These are phyloP conservation scores for Colletotrichum navitas DNA, from an alignment of 2,329 filamentous ascomycete species.

Conservation along the genomic window DNA sequence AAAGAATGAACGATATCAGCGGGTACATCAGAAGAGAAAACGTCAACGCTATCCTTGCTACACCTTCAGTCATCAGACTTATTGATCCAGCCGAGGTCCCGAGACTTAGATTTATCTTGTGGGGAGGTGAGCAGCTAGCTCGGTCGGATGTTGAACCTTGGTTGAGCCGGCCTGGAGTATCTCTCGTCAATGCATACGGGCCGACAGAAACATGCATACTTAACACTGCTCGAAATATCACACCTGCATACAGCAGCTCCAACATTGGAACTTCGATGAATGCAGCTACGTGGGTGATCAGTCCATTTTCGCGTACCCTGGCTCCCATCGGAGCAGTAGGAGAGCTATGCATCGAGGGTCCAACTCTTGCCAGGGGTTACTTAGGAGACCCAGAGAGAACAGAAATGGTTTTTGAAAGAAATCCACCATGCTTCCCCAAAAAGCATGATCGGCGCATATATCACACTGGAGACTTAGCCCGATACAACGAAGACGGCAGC, in stretches of 20 bases:
- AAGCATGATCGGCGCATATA: background rate
- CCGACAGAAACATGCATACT: background rate
- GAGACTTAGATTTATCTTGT: constrained; percentile 15
- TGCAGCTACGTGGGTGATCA: constrained; percentile 46
- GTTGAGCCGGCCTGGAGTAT: constrained; percentile 7
- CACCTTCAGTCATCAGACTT: constrained; percentile 52
- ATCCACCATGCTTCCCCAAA: background rate
- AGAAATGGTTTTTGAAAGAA: constrained; percentile 41
- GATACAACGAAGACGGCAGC: background rate
- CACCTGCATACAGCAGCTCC: background rate
- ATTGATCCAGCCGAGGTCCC: constrained; percentile 18
- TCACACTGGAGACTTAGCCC: background rate
- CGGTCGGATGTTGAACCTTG: background rate
- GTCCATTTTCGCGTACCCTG: constrained; percentile 45
- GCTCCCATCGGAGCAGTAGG: constrained; percentile 47
- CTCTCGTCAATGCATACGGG: constrained; percentile 7
- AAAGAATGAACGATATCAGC: constrained; percentile 62
- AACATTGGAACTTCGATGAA: constrained; percentile 10
- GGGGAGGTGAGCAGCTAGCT: constrained; percentile 10
- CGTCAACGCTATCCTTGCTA: constrained; percentile 66
- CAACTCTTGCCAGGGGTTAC: constrained; percentile 32
- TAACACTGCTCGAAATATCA: background rate
- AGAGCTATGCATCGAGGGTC: constrained; percentile 35
- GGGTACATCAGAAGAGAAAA: constrained; percentile 63
- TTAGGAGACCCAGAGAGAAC: constrained; percentile 44